Evolutionary conservation across 768 basidiomycete species (phyloP).

Genomic region (Suillus bovinus): DNA sequence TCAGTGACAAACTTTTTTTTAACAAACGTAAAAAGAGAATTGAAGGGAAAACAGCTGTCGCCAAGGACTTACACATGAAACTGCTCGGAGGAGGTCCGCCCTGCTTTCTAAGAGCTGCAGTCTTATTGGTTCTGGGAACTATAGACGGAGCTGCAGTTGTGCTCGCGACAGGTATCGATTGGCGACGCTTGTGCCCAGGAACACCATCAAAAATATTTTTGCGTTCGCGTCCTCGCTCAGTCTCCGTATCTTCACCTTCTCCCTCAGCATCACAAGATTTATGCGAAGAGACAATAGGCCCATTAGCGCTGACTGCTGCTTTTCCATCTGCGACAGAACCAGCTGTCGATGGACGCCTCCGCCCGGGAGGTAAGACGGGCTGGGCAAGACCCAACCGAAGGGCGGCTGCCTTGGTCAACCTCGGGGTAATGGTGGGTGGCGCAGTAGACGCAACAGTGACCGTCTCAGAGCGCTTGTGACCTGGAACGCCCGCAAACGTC

Average conservation of each 20-base stretch:
- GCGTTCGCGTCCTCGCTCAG: slow-evolving; percentile 21
- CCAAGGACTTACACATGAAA: slow-evolving; percentile 61
- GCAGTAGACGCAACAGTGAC: slow-evolving; percentile 76
- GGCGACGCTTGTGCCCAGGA: slow-evolving; percentile 81
- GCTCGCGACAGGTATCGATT: slow-evolving; percentile 69
- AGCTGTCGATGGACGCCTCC: slow-evolving; percentile 38
- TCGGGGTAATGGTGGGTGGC: slow-evolving; percentile 67
- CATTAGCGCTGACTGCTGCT: slow-evolving; percentile 9
- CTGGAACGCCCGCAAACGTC: slow-evolving; percentile 78
- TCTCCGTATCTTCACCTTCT: slow-evolving; percentile 31
- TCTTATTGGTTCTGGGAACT: slow-evolving; percentile 45
- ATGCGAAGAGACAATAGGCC: slow-evolving; percentile 14
- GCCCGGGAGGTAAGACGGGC: slow-evolving; percentile 39
- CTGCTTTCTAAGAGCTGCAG: slow-evolving; percentile 47
- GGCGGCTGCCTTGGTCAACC: slow-evolving; percentile 76
- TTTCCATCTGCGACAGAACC: slow-evolving; percentile 25
- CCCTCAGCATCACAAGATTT: slow-evolving; percentile 20
- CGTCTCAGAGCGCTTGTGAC: slow-evolving; percentile 71
- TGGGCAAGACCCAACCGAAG: slow-evolving; percentile 58
- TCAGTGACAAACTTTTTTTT: neutral
- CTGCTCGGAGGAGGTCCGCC: slow-evolving; percentile 58
- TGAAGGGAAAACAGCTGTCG: neutral
- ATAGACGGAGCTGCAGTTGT: slow-evolving; percentile 40
- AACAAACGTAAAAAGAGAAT: neutral
- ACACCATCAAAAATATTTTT: slow-evolving; percentile 72